Base-by-base conservation (phyloP, 2,329 filamentous ascomycete genomes). In the Aspergillus latus region DNA sequence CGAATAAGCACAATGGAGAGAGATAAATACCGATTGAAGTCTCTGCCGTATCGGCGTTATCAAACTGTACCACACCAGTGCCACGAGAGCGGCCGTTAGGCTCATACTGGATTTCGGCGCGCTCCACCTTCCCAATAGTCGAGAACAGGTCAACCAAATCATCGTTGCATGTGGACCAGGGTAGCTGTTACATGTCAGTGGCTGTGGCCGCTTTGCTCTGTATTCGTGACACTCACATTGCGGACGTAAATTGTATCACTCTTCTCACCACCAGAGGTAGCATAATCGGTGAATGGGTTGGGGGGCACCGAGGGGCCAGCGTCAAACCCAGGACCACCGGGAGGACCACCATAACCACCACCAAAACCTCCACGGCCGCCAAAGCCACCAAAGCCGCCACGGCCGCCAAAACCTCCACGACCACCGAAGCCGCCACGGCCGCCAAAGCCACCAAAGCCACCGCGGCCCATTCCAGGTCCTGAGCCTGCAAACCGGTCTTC, bases 41-140 rank as follows among this genome's bases (percentile, higher is more conserved):
- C 67, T 96, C 92, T 1, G 94, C 92, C 61, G 92, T 95, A 7
- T 92, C 87, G 13, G 85, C 78, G 52, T 78, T 84, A 70, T 95
- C 90, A 72, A 99, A 99, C 60, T 94, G 88, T 54, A 99, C 94
- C n/a, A 99, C 94, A 71, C 94, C 94, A 57, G 90, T 94, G 62
- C 94, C 94, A 62, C 92, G 89, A 58, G 94, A 99, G 66, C 94
- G 90, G 45, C 94, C 94, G 68, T 95, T 97, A 3, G 90, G 89
- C 74, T 99, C 94, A 70, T 99, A 97, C 76, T 99, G 94, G 56
- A 99, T 97, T 77, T 99, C 94, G n/a, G 94, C 94, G 68, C 94
- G 92, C 68, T 97, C 92, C 58, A 99, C 94, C 74, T 96, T 96
- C 62, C 94, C 94, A 69, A 99, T 99, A 9, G 94, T 99, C 15